These are phyloP conservation scores for Claviceps pusilla DNA, from an alignment of 2,329 filamentous ascomycete genomes.

Conservation along the genomic window DNA sequence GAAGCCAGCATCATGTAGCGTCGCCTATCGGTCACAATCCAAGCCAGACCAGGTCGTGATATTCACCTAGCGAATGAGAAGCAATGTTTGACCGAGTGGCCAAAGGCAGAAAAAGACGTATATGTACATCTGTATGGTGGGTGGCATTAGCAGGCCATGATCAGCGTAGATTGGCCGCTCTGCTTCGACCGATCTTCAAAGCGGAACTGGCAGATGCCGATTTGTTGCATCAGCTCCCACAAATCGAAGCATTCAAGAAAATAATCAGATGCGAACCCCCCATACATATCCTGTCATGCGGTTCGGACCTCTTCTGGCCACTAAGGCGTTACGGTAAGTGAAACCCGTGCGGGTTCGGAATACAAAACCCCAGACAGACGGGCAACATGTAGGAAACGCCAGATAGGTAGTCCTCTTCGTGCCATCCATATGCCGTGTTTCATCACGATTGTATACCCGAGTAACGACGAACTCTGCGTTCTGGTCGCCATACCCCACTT, in stretches of 20 bases:
- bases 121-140: background rate
- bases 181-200: background rate
- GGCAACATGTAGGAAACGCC: background rate
- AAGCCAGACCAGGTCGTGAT: background rate
- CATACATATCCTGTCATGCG: background rate
- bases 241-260: background rate
- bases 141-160: background rate
- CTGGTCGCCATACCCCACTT: background rate
- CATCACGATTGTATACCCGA: background rate
- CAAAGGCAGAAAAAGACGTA: background rate
- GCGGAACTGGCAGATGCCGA: background rate
- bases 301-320: background rate
- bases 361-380: background rate
- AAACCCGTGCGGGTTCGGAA: background rate
- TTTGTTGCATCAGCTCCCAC: background rate
- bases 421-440: background rate
- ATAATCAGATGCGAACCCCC: background rate
- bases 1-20: background rate
- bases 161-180: background rate
- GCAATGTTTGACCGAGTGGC: background rate
- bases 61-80: background rate
- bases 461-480: background rate
- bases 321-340: background rate
- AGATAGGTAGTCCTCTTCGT: background rate
- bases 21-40: background rate